Base-by-base conservation (phyloP, 257 asterid genomes). In the Solanum acaule region DNA sequence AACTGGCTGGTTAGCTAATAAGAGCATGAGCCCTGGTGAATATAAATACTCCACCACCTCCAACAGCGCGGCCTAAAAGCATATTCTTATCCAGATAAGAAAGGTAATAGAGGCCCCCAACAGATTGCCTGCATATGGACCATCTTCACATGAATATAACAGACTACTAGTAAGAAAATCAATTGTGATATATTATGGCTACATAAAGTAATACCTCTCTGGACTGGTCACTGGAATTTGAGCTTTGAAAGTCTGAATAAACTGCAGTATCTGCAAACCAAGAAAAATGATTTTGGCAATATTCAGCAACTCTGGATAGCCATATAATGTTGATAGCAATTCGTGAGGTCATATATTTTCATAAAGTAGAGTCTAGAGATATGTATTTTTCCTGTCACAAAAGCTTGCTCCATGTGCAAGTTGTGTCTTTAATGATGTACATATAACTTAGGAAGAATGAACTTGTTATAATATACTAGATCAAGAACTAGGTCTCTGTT, bases 41-140 rank as follows among this genome's bases (percentile, higher is more conserved):
- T 56, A 96, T 83, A 88, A 96, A 96, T 61, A 94, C 93, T 8
- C 99, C 99, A 9, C 98, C 98, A 20, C 98, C 98, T 89, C 98
- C 98, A 84, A 95, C 96, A 9, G 98, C 94, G 27, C 99, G 97
- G 12, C 98, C 98, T 87, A 96, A 76, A 87, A 96, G 98, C 97
- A 96, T 95, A 89, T 95, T 91, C 88, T 76, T 91, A 87, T 96
- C 99, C 79, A 96, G 90, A 93, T 93, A 95, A 3, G 98, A 95
- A 65, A 96, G 95, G 92, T 94, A 94, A 92, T 95, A 96, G 40
- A 96, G 90, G 10, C 99, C 99, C 76, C 99, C 98, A 10, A 94
- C 95, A 25, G 98, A 93, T 67, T 85, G 91, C 92, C 98, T 96
- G 85, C 87, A 89, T 40, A 86, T 33, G 83, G 84, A 88, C 35